Base-by-base conservation (phyloP, 2,329 filamentous ascomycete genomes). In the Cadophora gregata region DNA sequence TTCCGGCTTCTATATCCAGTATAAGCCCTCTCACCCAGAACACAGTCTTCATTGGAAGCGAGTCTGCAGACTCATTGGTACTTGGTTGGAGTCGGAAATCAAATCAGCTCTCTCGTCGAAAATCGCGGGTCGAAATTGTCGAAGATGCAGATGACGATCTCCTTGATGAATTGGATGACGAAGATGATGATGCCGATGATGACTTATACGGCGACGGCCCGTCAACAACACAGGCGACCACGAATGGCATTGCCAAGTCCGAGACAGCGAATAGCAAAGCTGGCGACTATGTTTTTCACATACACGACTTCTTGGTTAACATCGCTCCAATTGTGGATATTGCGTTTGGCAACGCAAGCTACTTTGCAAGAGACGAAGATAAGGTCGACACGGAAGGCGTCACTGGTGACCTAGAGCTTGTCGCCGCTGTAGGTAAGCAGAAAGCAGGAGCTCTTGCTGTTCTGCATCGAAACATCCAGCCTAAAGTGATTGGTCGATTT, bases 41-140 rank as follows among this genome's bases (percentile, higher is more conserved):
- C 12, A 84, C 85, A 21, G 77, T 98, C 36, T 99, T 99, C 75
- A 79, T 97, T 27, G 96, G 95, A 14, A 97, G 93, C 74, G 93
- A 97, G 75, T 87, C 90, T 64, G 86, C 89, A 9, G 92, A 98
- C 72, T 96, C 95, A 0, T 78, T 92, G 1, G 84, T 99, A 4
- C 77, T 99, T 29, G 90, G 92, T 25, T 97, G 93, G 90, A 88
- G 86, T 45, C 86, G 86, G 69, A 90, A 90, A 71, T 85, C 88
- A 63, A 80, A 81, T 12, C 86, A 88, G 67, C 72, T 82, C 2
- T 86, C 86, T 60, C 89, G 89, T 72, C 90, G 87, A 71, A 89
- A 88, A 71, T 84, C 86, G 27, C 86, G 88, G 7, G 75, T 85
- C 4, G 89, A 90, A 59, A 63, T 75, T 6, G 70, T 75, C 48